Conservation (phyloP, 2,329 filamentous ascomycete genomes). For the Fusarium tanahbumbuense region DNA sequence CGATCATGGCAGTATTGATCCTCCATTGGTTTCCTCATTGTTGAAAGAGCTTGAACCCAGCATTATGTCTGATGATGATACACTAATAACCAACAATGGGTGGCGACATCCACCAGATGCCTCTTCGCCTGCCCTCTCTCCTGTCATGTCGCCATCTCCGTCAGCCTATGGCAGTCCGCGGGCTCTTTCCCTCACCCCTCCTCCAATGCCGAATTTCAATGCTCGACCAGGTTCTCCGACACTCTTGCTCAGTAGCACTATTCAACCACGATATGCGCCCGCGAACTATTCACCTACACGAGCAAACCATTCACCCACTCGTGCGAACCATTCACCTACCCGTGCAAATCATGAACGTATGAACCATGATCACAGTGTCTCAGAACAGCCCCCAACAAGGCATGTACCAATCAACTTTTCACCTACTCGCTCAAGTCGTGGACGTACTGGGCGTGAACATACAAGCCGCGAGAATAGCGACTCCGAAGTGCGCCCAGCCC, state of each 20-base stretch:
- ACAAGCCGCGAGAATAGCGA: constrained; percentile 36
- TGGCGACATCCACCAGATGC: constrained; percentile 52
- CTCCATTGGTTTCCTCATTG: constrained; percentile 87
- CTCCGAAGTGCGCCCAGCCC: constrained; percentile 37
- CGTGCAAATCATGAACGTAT: constrained; percentile 7
- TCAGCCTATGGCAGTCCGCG: constrained; percentile 75
- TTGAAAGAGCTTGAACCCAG: constrained; percentile 86
- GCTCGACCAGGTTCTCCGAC: constrained; percentile 72
- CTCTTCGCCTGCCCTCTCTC: constrained; percentile 74
- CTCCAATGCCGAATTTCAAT: constrained; percentile 67
- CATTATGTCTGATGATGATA: constrained; percentile 68
- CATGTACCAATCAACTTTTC: constrained; percentile 68
- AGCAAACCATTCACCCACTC: constrained; percentile 6
- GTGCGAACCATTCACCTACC: constrained; percentile 7
- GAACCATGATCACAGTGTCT: constrained; percentile 20
- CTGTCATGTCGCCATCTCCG: constrained; percentile 71
- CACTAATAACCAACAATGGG: constrained; percentile 38
- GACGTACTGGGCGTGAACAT: constrained; percentile 14
- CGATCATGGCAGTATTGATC: constrained; percentile 59
- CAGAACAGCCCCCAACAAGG: constrained; percentile 63
- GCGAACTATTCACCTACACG: constrained; percentile 74
- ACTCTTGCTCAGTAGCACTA: constrained; percentile 74
- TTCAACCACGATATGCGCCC: constrained; percentile 79
- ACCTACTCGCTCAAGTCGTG: constrained; percentile 53
- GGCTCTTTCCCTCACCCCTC: constrained; percentile 75